Percentiles rank a stretch among this genome's conserved stretches.
phyloP scores from a whole-genome alignment of 768 basidiomycete species.

The Agaricus subrufescens region DNA sequence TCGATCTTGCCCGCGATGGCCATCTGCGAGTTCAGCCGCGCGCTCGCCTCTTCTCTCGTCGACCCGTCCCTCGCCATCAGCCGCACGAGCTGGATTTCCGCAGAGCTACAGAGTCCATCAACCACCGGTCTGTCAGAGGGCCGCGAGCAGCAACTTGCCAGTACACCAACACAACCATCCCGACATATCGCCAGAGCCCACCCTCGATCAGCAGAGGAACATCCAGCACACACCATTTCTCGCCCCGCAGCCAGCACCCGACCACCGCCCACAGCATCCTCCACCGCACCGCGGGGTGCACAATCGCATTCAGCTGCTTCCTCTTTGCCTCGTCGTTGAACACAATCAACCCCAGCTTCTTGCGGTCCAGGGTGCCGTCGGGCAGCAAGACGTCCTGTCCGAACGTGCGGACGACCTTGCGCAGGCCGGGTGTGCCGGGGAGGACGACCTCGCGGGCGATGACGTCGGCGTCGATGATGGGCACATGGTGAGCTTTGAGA shows the following conservation, averaged over 20 bases:
- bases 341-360: constrained; percentile 77
- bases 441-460: constrained; percentile 83
- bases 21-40: constrained; percentile 77
- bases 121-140: neutral
- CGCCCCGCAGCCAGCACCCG: constrained; percentile 69
- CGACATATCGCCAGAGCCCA: constrained; percentile 79
- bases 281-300: constrained; percentile 86
- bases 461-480: constrained; percentile 91
- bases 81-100: constrained; percentile 78
- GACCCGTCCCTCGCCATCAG: constrained; percentile 74
- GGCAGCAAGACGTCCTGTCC: constrained; percentile 61
- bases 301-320: constrained; percentile 72
- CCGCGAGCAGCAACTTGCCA: constrained; percentile 53
- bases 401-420: constrained; percentile 64
- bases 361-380: constrained; percentile 76
- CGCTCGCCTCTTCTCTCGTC: constrained; percentile 58
- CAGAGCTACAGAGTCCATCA: constrained; percentile 46
- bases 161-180: constrained; percentile 82
- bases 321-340: constrained; percentile 76
- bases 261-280: constrained; percentile 71
- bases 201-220: constrained; percentile 92
- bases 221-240: constrained; percentile 80
- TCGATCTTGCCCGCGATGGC: constrained; percentile 72
- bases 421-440: constrained; percentile 73
- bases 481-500: constrained; percentile 59